Evolutionary conservation across 2,329 filamentous ascomycete genomes (phyloP).

Genomic region (Trichothecium roseum): DNA sequence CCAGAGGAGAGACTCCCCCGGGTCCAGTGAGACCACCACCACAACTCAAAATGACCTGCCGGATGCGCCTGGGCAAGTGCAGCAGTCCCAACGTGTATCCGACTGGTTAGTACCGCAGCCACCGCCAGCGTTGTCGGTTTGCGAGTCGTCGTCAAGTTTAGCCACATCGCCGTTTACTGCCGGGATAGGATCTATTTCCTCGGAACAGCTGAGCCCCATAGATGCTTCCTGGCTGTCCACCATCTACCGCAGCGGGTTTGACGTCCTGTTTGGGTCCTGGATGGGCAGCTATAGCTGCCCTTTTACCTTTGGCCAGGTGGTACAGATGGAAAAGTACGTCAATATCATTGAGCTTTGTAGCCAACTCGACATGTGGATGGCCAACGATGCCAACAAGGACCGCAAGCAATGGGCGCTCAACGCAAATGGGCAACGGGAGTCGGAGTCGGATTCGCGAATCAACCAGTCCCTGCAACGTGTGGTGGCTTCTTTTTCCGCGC

Average conservation of each 20-base stretch:
- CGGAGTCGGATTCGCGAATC: constrained; percentile 11
- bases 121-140: neutral
- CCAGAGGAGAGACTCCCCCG: constrained; percentile 7
- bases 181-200: neutral
- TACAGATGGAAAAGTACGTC: constrained; percentile 14
- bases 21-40: constrained; percentile 6
- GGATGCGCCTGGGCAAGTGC: neutral
- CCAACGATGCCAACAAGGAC: constrained; percentile 10
- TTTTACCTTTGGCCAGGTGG: constrained; percentile 19
- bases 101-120: constrained; percentile 2
- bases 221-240: constrained; percentile 14
- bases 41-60: constrained; percentile 1
- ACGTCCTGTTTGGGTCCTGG: constrained; percentile 30
- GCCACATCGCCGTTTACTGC: neutral
- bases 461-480: constrained; percentile 16
- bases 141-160: neutral
- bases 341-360: constrained; percentile 17
- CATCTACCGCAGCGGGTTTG: constrained; percentile 25
- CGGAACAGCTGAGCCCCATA: constrained; percentile 2
- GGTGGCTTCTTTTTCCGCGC: constrained; percentile 16
- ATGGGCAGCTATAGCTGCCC: constrained; percentile 30
- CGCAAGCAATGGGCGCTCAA: neutral
- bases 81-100: neutral
- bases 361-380: constrained; percentile 24
- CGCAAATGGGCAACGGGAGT: constrained; percentile 2